Evolutionary conservation across 1,284 basidiomycete genomes (phyloP).

Genomic region (Cryptococcus hybrid): DNA sequence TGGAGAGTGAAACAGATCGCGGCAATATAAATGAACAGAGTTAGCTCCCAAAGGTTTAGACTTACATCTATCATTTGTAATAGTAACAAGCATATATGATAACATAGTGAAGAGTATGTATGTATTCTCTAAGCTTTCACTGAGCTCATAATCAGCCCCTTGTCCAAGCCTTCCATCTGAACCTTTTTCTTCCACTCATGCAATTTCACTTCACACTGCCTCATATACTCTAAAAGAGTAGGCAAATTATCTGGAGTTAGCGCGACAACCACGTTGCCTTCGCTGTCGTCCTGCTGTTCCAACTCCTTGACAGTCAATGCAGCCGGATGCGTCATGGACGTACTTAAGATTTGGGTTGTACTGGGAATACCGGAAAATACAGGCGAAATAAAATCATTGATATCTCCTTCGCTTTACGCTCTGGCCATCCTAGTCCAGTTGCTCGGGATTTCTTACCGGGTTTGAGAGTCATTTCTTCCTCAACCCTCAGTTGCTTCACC

Average conservation of each 20-base stretch:
- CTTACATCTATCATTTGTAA: no score
- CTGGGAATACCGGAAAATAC: neutral
- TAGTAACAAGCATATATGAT: no score
- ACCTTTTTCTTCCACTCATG: conserved; percentile 34
- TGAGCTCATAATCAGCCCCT: no score
- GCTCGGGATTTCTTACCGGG: conserved; percentile 20
- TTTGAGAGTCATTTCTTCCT: conserved; percentile 9
- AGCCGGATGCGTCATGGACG: neutral
- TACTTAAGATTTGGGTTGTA: neutral
- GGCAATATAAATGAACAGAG: neutral
- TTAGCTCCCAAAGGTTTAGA: no score
- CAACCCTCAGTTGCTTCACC: neutral
- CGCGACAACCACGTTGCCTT: conserved; percentile 24
- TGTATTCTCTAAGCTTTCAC: no score
- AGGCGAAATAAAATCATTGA: conserved; percentile 1
- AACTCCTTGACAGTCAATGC: neutral
- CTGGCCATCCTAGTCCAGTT: conserved; percentile 16
- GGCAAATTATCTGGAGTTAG: conserved; percentile 46
- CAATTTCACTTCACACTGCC: conserved; percentile 40
- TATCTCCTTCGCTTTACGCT: conserved; percentile 1
- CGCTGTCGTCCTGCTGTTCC: neutral
- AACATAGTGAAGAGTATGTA: no score
- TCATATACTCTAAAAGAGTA: conserved; percentile 37
- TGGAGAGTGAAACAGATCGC: conserved; percentile 45
- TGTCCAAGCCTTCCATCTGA: neutral